Base-by-base conservation (phyloP, 768 basidiomycete genomes). In the Psilocybe sp. region DNA sequence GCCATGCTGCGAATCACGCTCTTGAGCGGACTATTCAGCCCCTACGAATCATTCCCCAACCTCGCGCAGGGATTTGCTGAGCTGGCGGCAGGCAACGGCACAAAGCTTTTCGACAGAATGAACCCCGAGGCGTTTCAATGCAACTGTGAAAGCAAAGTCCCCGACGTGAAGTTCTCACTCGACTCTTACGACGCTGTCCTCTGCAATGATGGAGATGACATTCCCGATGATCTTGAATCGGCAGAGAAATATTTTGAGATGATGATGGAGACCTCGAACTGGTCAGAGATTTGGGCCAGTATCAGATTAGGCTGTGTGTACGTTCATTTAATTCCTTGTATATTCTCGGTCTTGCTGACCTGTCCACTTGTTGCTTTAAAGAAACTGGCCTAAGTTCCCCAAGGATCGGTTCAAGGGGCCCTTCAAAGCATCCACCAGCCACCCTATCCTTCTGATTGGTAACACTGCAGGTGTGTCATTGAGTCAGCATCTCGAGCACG, bases 11-110 rank as follows among this genome's bases (percentile, higher is more conserved):
- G 69, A 5, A 2, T 12, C 3, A 44, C 54, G 0, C 49, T 74
- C 6, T 77, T 75, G 47, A 1, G 4, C 0, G 15, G 65, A 0
- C 61, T 77, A 0, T 74, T 70, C 38, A 40, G 40, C 0, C 74
- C 74, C 7, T 73, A 65, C 43, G 51, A 48, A 2, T 12, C 15
- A 5, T 77, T 70, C 52, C 60, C 64, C 0, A 7, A 43, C 0
- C 60, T 76, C 16, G 72, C 74, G 1, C 49, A 64, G 7, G 71
- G 58, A 2, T 60, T 75, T 1, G 62, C 70, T 0, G 68, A 64
- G 16, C 56, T 77, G 4, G 57, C 64, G 7, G 49, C 47, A 6
- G 69, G 72, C 1, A 57, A 71, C 47, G 67, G 61, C 3, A 53
- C 52, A 5, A 37, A 55, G 1, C 40, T 73, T 19, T 70, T 68